These are phyloP conservation scores for Paraphaeosphaeria minitans DNA, from an alignment of 2,329 filamentous ascomycete genomes.

Conservation along the genomic window DNA sequence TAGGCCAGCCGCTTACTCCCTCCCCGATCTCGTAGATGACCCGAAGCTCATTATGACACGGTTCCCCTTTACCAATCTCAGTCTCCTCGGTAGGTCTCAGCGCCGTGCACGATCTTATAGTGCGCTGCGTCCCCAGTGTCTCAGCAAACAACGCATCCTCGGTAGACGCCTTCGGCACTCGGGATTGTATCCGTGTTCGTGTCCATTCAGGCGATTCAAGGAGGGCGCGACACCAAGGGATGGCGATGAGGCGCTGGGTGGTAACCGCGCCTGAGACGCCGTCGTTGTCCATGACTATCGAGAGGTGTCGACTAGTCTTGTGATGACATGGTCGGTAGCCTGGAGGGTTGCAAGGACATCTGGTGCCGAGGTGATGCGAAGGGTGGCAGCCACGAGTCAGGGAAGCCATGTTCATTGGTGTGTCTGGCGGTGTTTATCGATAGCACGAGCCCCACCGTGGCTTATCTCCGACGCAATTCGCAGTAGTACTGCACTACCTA, in stretches of 20 bases:
- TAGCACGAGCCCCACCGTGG: neutral
- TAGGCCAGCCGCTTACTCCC: conserved; percentile 60
- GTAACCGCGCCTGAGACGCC: conserved; percentile 11
- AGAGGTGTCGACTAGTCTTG: neutral
- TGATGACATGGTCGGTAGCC: neutral
- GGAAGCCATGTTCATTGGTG: conserved; percentile 3
- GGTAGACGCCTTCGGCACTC: conserved; percentile 33
- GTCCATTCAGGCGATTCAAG: conserved; percentile 51
- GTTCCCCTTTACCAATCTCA: conserved; percentile 18
- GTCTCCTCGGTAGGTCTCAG: conserved; percentile 25
- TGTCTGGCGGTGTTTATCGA: conserved; percentile 2
- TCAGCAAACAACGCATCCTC: conserved; percentile 61
- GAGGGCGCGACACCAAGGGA: conserved; percentile 57
- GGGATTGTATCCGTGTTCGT: conserved; percentile 44
- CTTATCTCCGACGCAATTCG: neutral
- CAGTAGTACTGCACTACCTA: no score
- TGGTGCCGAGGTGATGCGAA: conserved; percentile 3
- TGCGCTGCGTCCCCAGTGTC: conserved; percentile 58
- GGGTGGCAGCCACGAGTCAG: neutral
- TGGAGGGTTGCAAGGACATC: neutral
- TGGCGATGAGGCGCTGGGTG: conserved; percentile 35
- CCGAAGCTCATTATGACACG: conserved; percentile 42
- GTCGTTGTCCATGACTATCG: conserved; percentile 25
- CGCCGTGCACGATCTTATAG: conserved; percentile 49
- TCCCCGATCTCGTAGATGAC: conserved; percentile 54